A percentile compares a stretch with the other conserved stretches of the same genome.
These are phyloP conservation scores for Lentinula sp. DNA, from an alignment of 768 basidiomycete genomes.

Conservation along the genomic window DNA sequence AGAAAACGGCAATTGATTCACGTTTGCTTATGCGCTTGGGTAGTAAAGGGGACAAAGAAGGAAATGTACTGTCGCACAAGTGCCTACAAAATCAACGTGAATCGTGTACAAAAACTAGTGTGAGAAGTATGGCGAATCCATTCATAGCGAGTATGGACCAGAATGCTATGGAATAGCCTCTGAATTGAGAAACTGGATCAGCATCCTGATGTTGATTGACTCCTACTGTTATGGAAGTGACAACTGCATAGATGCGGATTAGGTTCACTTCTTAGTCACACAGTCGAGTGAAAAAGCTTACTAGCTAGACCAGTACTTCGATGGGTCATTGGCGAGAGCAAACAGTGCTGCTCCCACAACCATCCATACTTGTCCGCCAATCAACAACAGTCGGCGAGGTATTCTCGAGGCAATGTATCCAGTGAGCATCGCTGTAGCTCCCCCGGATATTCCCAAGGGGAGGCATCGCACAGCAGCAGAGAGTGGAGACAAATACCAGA, in stretches of 20 bases:
- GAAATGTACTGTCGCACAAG: too few species aligned
- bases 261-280: neutral
- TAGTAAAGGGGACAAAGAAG: too few species aligned
- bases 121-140: neutral
- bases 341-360: conserved; percentile 32
- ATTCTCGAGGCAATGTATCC: conserved; percentile 1
- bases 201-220: neutral
- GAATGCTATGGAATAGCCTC: neutral
- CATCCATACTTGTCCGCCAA: conserved; percentile 29
- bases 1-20: too few species aligned
- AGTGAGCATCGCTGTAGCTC: conserved; percentile 2
- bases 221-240: neutral
- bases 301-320: conserved; percentile 30
- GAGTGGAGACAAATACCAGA: conserved; percentile 2
- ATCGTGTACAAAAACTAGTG: neutral
- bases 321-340: conserved; percentile 29
- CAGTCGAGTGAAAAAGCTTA: neutral
- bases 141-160: conserved; percentile 1
- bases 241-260: neutral
- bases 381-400: conserved; percentile 20
- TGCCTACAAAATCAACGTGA: neutral
- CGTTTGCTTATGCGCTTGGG: too few species aligned
- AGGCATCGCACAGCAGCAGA: conserved; percentile 5
- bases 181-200: neutral
- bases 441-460: conserved; percentile 2